Evolutionary conservation across 768 basidiomycete genomes (phyloP).

Genomic region (Leucocoprinus sp.): DNA sequence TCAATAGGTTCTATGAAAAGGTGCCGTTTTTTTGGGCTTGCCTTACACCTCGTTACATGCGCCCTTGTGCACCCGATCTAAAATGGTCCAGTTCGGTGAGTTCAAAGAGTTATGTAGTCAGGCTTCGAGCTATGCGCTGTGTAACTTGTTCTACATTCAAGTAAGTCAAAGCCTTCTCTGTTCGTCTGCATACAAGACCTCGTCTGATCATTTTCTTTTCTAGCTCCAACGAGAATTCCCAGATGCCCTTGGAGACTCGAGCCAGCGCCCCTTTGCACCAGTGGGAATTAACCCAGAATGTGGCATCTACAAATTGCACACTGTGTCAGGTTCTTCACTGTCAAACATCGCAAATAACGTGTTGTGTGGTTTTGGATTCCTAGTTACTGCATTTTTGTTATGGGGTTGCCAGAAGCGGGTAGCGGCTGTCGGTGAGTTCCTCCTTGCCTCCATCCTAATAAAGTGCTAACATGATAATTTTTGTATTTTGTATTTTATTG

Average conservation of each 20-base stretch:
- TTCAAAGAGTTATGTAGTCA: slow-evolving; percentile 50
- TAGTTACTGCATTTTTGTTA: slow-evolving; percentile 46
- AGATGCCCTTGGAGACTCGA: slow-evolving; percentile 30
- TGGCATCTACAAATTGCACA: slow-evolving; percentile 52
- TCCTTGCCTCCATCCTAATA: not conserved
- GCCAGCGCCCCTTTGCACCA: slow-evolving; percentile 41
- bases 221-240: slow-evolving; percentile 24
- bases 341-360: slow-evolving; percentile 79
- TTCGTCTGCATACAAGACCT: not conserved
- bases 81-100: slow-evolving; percentile 54
- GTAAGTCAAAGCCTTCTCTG: slow-evolving; percentile 26
- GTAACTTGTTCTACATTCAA: slow-evolving; percentile 83
- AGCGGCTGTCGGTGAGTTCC: slow-evolving; percentile 67
- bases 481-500: not conserved
- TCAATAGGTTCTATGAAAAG: too few relatives aligned
- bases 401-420: slow-evolving; percentile 45
- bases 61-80: too few relatives aligned
- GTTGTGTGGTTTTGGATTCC: slow-evolving; percentile 54
- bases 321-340: slow-evolving; percentile 33
- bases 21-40: too few relatives aligned
- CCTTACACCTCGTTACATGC: too few relatives aligned
- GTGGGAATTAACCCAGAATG: slow-evolving; percentile 70
- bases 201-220: slow-evolving; percentile 15
- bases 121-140: slow-evolving; percentile 68
- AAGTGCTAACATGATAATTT: not conserved